A percentile compares a stretch with the other conserved stretches of the same genome.
These are phyloP conservation scores for Nakazawaea ambrosiae DNA, from an alignment of 805 yeast genomes.

Conservation along the genomic window DNA sequence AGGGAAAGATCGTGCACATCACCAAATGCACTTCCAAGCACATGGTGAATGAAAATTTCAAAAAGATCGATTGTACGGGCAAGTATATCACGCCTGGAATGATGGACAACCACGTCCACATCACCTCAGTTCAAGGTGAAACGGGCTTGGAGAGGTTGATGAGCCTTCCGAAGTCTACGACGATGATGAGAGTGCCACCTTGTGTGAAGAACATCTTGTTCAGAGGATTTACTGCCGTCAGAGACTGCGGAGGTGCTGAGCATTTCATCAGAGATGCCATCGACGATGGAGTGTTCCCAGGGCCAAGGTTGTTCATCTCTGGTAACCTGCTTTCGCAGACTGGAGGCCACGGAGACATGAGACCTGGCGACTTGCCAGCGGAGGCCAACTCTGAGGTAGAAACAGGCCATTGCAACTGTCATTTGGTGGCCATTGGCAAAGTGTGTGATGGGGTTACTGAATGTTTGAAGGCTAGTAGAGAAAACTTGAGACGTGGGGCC, in stretches of 20 bases:
- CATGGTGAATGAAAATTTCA: slow-evolving; percentile 1
- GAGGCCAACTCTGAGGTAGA: slow-evolving; percentile 9
- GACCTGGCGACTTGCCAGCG: slow-evolving; percentile 17
- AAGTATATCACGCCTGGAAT: slow-evolving; percentile 21
- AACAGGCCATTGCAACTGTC: slow-evolving; percentile 20
- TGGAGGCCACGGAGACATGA: slow-evolving; percentile 23
- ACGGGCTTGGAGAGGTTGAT: slow-evolving; percentile 14
- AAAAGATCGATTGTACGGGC: slow-evolving; percentile 18
- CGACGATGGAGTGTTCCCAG: slow-evolving; percentile 20
- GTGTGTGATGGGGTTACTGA: slow-evolving; percentile 22
- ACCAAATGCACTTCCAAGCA: not conserved
- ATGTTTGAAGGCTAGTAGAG: slow-evolving; percentile 20
- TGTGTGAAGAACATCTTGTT: slow-evolving; percentile 16
- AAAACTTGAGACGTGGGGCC: slow-evolving; percentile 21
- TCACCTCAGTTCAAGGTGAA: slow-evolving; percentile 20
- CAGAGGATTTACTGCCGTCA: slow-evolving; percentile 20
- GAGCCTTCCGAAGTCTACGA: slow-evolving; percentile 16
- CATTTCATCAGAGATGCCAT: slow-evolving; percentile 17
- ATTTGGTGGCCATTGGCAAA: slow-evolving; percentile 15
- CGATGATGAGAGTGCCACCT: slow-evolving; percentile 17
- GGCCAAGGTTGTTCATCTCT: slow-evolving; percentile 20
- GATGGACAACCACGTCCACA: slow-evolving; percentile 22
- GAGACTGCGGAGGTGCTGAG: slow-evolving; percentile 22
- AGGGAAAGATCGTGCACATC: slow-evolving; percentile 14
- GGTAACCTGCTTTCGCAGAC: slow-evolving; percentile 23